phyloP scores from a whole-genome alignment of 495 filamentous ascomycete genomes.

The Hamigera avellanea region DNA sequence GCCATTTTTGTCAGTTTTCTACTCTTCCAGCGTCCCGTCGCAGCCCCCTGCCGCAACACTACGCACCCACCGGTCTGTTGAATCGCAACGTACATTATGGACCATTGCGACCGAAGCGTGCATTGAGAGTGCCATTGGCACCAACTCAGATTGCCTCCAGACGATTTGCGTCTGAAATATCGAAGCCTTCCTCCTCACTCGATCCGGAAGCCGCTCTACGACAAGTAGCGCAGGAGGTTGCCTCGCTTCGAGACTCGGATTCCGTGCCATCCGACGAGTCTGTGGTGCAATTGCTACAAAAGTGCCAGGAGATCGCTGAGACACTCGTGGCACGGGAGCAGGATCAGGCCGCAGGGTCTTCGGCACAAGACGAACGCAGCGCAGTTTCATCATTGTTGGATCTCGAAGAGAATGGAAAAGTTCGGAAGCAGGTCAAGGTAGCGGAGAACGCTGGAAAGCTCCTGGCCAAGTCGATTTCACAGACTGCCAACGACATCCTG shows the following conservation, averaged over 20 bases:
- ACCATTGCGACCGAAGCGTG: constrained; percentile 9
- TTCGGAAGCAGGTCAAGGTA: constrained; percentile 4
- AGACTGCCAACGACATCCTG: constrained; percentile 51
- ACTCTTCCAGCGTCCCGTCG: constrained; percentile 9
- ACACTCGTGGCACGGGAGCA: constrained; percentile 19
- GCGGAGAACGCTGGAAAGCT: constrained; percentile 9
- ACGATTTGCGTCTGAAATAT: constrained; percentile 7
- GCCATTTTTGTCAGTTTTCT: constrained; percentile 29
- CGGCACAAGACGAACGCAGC: constrained; percentile 14
- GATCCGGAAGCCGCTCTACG: constrained; percentile 10
- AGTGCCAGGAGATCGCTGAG: constrained; percentile 33
- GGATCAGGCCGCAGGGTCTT: constrained; percentile 9
- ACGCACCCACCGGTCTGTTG: constrained; percentile 3
- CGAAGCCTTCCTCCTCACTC: constrained; percentile 4
- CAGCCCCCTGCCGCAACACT: constrained; percentile 13
- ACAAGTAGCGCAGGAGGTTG: constrained; percentile 16
- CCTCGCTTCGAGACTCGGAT: constrained; percentile 18
- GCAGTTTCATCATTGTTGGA: constrained; percentile 40
- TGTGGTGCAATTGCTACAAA: constrained; percentile 28
- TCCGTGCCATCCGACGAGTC: constrained; percentile 26
- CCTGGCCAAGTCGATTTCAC: constrained; percentile 35
- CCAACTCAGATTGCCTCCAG: neutral
- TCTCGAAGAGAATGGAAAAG: constrained; percentile 33
- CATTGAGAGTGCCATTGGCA: constrained; percentile 1
- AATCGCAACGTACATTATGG: constrained; percentile 6